Conservation (phyloP, 176 grass and related monocot species). For the Aegilops longissima region DNA sequence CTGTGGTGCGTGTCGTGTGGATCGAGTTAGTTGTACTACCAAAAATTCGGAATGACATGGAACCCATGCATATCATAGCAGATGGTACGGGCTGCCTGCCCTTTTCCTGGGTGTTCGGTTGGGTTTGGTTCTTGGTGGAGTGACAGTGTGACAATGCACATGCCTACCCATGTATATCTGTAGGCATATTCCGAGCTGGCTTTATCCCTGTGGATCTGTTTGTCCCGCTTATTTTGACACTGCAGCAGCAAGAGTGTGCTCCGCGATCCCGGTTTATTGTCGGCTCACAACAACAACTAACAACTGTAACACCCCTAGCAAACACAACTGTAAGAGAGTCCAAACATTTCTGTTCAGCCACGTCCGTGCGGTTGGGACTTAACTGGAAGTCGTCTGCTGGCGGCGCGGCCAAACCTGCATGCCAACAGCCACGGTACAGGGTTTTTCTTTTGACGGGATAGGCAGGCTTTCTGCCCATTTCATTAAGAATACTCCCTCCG, state of each 20-base stretch:
- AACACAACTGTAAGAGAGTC: no score
- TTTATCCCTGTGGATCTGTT: background rate
- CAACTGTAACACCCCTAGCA: no score
- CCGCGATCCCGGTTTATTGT: background rate
- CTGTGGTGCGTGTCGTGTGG: background rate
- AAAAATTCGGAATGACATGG: constrained; percentile 29
- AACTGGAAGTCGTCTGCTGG: no score
- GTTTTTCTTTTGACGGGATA: no score
- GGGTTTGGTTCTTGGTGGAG: background rate
- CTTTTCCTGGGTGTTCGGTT: background rate
- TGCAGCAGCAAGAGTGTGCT: background rate
- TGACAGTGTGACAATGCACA: background rate
- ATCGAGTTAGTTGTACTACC: background rate
- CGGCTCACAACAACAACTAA: background rate
- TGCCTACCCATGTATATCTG: background rate
- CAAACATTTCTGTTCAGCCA: no score
- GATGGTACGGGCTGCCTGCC: background rate
- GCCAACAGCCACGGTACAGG: no score
- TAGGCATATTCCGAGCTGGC: background rate
- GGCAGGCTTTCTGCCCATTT: no score
- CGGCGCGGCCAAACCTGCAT: no score
- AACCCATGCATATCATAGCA: constrained; percentile 5
- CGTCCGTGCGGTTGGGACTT: no score
- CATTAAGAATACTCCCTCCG: no score
- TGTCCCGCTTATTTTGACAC: background rate